phyloP scores from a whole-genome alignment of 768 basidiomycete species.

The Phylloporus arenicola region DNA sequence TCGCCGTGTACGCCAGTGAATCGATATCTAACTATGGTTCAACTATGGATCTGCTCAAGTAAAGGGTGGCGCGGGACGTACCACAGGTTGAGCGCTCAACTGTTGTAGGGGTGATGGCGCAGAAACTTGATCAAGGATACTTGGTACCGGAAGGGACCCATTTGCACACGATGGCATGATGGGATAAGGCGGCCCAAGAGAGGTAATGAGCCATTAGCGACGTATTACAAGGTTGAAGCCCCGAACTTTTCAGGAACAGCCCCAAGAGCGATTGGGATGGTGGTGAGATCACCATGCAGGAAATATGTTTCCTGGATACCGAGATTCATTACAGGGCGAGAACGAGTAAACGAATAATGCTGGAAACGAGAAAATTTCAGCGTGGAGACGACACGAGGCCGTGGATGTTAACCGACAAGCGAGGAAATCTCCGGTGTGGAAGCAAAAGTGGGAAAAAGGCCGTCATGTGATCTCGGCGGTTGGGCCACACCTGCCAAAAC shows the following conservation, averaged over 20 bases:
- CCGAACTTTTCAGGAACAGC: conserved; percentile 17
- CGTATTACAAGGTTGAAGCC: conserved; percentile 18
- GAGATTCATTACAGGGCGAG: neutral
- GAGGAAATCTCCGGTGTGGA: conserved; percentile 16
- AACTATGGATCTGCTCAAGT: neutral
- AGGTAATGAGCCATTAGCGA: conserved; percentile 11
- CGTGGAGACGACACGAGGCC: conserved; percentile 7
- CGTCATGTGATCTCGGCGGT: conserved; percentile 10
- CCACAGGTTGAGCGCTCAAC: neutral
- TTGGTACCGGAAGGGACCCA: neutral
- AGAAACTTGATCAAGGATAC: conserved; percentile 9
- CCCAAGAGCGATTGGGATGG: neutral
- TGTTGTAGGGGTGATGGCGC: too few species aligned
- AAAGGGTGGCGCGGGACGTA: neutral
- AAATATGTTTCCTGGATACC: neutral
- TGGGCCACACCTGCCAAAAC: conserved; percentile 19
- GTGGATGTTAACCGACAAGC: conserved; percentile 17
- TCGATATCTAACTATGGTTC: neutral
- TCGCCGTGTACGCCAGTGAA: neutral
- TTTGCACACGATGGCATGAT: neutral
- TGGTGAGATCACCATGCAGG: neutral
- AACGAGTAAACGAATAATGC: neutral
- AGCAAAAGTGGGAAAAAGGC: conserved; percentile 5
- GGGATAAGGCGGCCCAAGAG: conserved; percentile 15
- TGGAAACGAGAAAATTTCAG: conserved; percentile 5